These are phyloP conservation scores for Thielaviopsis euricoi DNA, from an alignment of 2,329 filamentous ascomycete species.

Conservation along the genomic window DNA sequence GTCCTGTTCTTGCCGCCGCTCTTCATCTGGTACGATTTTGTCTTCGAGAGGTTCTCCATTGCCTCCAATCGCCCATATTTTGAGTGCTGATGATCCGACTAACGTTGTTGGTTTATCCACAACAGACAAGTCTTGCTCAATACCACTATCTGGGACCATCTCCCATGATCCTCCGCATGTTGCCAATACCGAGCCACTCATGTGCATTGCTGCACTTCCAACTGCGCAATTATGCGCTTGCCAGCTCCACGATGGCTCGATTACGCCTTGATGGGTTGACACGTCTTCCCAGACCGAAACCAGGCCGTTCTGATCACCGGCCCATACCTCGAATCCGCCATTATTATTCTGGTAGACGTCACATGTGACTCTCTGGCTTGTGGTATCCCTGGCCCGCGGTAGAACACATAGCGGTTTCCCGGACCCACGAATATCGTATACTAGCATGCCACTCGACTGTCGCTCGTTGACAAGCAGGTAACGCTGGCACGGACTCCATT, in stretches of 20 bases:
- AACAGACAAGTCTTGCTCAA: not conserved
- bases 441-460: constrained; percentile 34
- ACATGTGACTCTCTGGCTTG: constrained; percentile 33
- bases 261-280: constrained; percentile 28
- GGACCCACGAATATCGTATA: constrained; percentile 47
- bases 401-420: constrained; percentile 35
- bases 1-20: not conserved
- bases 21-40: not conserved
- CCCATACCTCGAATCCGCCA: constrained; percentile 42
- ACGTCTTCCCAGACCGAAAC: constrained; percentile 44
- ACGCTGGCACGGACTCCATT: constrained; percentile 46
- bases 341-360: constrained; percentile 33
- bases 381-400: constrained; percentile 1
- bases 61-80: constrained; percentile 8
- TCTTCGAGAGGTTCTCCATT: not conserved
- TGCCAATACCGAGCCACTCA: constrained; percentile 36
- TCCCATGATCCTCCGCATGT: constrained; percentile 41
- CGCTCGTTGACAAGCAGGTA: constrained; percentile 49
- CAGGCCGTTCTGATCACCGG: constrained; percentile 35
- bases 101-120: not conserved
- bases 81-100: constrained; percentile 4
- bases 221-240: constrained; percentile 29
- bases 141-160: constrained; percentile 12
- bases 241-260: constrained; percentile 33
- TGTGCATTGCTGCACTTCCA: constrained; percentile 33